These are phyloP conservation scores for Linum lewisii DNA, from an alignment of 345 rosid genomes.

Conservation along the genomic window DNA sequence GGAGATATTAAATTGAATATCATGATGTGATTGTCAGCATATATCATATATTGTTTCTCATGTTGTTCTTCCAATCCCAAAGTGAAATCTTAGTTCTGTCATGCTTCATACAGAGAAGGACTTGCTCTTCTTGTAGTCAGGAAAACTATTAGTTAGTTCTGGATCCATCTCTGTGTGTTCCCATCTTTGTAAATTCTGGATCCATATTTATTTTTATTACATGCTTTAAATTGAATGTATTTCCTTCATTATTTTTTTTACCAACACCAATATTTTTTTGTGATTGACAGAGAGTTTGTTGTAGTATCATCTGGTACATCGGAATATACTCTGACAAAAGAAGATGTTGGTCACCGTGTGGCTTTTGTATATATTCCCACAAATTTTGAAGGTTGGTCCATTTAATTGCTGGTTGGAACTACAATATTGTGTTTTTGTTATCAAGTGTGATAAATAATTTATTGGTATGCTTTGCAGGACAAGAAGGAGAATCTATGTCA, in stretches of 20 bases:
- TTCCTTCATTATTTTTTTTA: neutral
- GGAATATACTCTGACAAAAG: constrained; percentile 71
- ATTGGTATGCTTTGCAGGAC: constrained; percentile 46
- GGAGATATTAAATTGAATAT: constrained; percentile 3
- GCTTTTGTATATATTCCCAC: constrained; percentile 77
- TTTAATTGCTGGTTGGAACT: constrained; percentile 9
- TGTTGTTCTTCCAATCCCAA: neutral
- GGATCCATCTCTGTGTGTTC: neutral
- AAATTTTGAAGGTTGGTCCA: constrained; percentile 76
- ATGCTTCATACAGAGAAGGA: neutral
- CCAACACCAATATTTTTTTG: neutral
- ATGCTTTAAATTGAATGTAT: neutral
- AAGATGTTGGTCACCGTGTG: constrained; percentile 68
- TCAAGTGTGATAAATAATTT: neutral
- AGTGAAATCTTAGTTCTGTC: neutral
- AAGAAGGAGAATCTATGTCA: constrained; percentile 73
- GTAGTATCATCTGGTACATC: constrained; percentile 66
- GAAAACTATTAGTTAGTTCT: neutral
- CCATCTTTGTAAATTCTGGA: neutral
- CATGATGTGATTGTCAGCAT: neutral
- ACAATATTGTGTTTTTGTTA: neutral
- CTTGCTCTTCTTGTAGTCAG: neutral
- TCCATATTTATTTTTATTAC: neutral
- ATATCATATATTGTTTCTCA: neutral
- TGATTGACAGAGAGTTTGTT: constrained; percentile 41